phyloP scores from a whole-genome alignment of 345 rosid species.

The Noccaea bulbosa region DNA sequence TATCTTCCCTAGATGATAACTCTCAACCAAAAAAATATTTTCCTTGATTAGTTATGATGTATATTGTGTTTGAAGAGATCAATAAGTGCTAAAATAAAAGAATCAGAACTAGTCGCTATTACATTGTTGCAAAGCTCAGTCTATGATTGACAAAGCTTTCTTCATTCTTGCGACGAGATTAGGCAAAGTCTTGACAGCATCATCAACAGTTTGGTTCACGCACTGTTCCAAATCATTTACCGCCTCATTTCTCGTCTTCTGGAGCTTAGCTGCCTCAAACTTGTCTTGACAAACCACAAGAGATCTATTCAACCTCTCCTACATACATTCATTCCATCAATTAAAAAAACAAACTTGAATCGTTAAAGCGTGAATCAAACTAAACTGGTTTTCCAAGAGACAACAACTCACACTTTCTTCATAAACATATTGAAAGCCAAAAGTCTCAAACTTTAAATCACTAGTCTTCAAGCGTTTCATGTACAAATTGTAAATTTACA shows the following conservation, averaged over 20 bases:
- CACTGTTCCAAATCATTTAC: conserved; percentile 65
- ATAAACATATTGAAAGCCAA: not conserved
- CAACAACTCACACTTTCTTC: not conserved
- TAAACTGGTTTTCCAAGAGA: not conserved
- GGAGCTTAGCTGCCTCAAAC: conserved; percentile 73
- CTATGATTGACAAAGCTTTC: conserved; percentile 47
- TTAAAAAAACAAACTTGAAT: not conserved
- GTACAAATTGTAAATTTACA: not conserved
- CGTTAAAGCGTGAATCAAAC: not conserved
- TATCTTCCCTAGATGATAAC: too few relatives aligned
- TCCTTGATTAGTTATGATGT: conserved; percentile 1
- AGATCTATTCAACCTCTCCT: conserved; percentile 88
- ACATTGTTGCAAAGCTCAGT: conserved; percentile 14
- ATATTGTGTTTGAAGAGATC: conserved; percentile 1
- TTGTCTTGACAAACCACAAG: conserved; percentile 89
- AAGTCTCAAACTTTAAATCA: not conserved
- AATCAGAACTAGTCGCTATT: not conserved
- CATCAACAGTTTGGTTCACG: conserved; percentile 67
- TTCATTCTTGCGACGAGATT: conserved; percentile 64
- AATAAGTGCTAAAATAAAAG: not conserved
- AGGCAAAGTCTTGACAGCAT: conserved; percentile 62
- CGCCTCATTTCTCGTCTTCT: conserved; percentile 53
- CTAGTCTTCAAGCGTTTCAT: not conserved
- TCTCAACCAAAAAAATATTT: too few relatives aligned
- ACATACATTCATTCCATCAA: conserved; percentile 47